These are phyloP conservation scores for Pisolithus microcarpus DNA, from an alignment of 768 basidiomycete genomes.

Conservation along the genomic window DNA sequence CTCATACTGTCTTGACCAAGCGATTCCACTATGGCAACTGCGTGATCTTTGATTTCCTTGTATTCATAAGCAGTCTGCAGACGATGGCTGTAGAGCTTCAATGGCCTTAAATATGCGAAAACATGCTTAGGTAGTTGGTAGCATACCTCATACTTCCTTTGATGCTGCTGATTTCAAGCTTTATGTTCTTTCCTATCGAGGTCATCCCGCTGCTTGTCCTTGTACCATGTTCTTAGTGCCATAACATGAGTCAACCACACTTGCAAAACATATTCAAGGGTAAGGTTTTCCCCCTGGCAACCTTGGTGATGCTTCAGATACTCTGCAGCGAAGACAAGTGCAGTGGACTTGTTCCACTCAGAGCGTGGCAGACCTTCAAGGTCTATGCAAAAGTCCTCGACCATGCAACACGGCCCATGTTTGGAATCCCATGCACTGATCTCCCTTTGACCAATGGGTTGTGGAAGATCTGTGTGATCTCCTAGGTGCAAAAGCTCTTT, in stretches of 20 bases:
- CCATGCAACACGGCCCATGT: not conserved
- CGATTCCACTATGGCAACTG: not conserved
- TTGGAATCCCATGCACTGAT: not conserved
- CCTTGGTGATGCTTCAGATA: not conserved
- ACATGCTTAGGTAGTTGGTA: not conserved
- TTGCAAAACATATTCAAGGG: not conserved
- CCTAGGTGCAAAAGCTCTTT: not conserved
- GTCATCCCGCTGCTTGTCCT: not conserved
- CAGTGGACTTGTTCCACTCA: not conserved
- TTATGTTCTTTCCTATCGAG: not conserved
- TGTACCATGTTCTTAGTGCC: not conserved
- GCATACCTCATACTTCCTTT: not conserved
- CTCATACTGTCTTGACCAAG: slow-evolving; percentile 1
- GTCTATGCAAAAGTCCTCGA: not conserved
- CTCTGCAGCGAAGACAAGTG: not conserved
- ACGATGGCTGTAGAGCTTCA: not conserved
- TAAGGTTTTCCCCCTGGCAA: not conserved
- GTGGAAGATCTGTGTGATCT: not conserved
- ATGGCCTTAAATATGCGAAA: not conserved
- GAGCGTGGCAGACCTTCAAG: not conserved
- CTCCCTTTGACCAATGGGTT: not conserved
- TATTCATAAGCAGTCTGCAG: not conserved
- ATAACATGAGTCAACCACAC: not conserved
- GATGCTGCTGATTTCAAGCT: not conserved
- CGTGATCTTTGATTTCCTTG: not conserved